Evolutionary conservation across 2,329 filamentous ascomycete genomes (phyloP).

Genomic region (Phoma sp.): DNA sequence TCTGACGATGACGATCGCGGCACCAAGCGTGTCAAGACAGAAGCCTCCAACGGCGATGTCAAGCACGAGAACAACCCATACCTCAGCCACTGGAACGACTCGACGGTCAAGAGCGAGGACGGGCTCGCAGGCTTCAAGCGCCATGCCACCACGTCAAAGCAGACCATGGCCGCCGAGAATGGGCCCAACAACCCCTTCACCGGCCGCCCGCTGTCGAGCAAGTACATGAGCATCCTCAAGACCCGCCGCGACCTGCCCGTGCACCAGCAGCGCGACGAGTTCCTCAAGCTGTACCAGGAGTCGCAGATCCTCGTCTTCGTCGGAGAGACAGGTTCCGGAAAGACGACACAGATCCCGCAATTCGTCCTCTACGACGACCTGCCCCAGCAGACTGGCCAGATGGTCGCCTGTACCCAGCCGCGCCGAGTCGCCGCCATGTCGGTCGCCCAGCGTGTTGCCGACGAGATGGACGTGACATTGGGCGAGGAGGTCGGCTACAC

Average conservation of each 20-base stretch:
- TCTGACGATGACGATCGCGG: conserved; percentile 58
- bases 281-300: conserved; percentile 89
- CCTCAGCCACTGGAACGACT: conserved; percentile 84
- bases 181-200: conserved; percentile 87
- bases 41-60: conserved; percentile 37
- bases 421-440: conserved; percentile 98
- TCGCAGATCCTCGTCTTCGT: conserved; percentile 98
- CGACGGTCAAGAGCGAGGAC: conserved; percentile 46
- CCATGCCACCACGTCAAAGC: conserved; percentile 79
- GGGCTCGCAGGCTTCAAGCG: conserved; percentile 71
- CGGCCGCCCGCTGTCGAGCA: conserved; percentile 74
- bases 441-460: conserved; percentile 93
- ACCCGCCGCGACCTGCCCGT: conserved; percentile 86
- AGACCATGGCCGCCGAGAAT: conserved; percentile 79
- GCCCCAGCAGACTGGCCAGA: conserved; percentile 82
- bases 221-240: conserved; percentile 91
- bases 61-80: conserved; percentile 76
- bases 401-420: conserved; percentile 96
- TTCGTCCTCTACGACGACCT: conserved; percentile 98
- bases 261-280: conserved; percentile 91
- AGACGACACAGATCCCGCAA: conserved; percentile 98
- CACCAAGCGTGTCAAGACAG: conserved; percentile 59
- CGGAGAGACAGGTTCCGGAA: conserved; percentile 98
- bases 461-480: conserved; percentile 90
- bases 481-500: conserved; percentile 96